phyloP scores from a whole-genome alignment of 2,329 filamentous ascomycete species.

The Paramyrothecium sp. region DNA sequence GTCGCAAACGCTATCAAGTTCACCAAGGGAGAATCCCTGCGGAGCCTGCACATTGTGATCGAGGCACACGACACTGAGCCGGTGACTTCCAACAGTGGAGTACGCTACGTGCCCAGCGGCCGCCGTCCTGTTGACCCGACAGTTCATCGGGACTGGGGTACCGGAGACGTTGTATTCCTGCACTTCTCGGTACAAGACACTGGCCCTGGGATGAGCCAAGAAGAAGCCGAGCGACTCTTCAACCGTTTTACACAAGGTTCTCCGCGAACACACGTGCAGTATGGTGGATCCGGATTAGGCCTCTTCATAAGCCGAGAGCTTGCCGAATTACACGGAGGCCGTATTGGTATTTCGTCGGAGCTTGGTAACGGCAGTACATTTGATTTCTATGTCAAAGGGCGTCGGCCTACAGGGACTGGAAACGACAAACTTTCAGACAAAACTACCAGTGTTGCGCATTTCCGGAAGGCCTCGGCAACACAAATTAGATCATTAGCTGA shows the following conservation, averaged over 20 bases:
- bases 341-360: background rate
- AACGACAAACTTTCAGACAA: background rate
- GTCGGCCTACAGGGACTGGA: background rate
- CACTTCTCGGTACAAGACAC: background rate
- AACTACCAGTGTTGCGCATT: background rate
- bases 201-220: background rate
- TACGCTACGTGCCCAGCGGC: background rate
- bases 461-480: background rate
- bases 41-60: background rate
- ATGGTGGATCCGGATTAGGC: constrained; percentile 1
- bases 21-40: background rate
- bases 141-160: background rate
- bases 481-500: background rate
- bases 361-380: background rate
- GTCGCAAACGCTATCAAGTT: background rate
- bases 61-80: background rate
- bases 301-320: background rate
- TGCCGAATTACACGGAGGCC: background rate
- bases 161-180: background rate
- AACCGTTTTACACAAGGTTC: background rate
- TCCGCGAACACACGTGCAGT: constrained; percentile 1
- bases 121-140: background rate
- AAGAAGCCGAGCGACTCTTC: background rate
- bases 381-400: background rate
- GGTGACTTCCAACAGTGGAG: background rate